These are phyloP conservation scores for Flaveria linearis DNA, from an alignment of 129 eudicot genomes.

Conservation along the genomic window DNA sequence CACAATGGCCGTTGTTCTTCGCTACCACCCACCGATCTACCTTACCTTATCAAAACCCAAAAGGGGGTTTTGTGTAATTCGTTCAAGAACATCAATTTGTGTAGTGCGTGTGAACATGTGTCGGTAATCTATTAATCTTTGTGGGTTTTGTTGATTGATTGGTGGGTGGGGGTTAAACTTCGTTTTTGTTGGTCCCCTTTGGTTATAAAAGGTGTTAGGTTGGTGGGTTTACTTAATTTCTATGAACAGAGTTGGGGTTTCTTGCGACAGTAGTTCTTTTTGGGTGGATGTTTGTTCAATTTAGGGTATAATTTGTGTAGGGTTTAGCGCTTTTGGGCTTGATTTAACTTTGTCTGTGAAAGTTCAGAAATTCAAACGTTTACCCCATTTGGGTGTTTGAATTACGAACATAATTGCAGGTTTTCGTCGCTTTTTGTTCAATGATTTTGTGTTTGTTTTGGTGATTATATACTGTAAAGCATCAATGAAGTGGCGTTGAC, in stretches of 20 bases:
- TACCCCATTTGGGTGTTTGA: conserved; percentile 32
- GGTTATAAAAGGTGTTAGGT: conserved; percentile 86
- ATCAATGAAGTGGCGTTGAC: conserved; percentile 33
- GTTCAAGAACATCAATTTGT: too few relatives aligned
- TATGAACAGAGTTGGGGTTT: conserved; percentile 29
- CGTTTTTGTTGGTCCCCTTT: too few relatives aligned
- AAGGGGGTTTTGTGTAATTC: too few relatives aligned
- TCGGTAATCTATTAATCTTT: too few relatives aligned
- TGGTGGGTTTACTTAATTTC: conserved; percentile 80
- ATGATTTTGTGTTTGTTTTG: not conserved
- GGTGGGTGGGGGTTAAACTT: too few relatives aligned
- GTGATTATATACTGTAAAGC: not conserved
- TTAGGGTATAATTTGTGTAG: conserved; percentile 21
- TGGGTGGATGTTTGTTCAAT: conserved; percentile 39
- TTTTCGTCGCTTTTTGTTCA: conserved; percentile 14
- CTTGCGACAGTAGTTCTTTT: too few relatives aligned
- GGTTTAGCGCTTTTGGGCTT: conserved; percentile 21
- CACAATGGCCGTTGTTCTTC: too few relatives aligned
- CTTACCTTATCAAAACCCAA: too few relatives aligned
- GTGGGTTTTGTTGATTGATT: too few relatives aligned
- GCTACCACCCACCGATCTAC: conserved; percentile 29
- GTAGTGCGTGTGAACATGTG: too few relatives aligned
- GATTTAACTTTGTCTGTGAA: conserved; percentile 26
- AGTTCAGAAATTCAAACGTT: conserved; percentile 11
- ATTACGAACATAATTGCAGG: conserved; percentile 14